A percentile compares a stretch with the other conserved stretches of the same genome.
These are phyloP conservation scores for Globisporangium paddicum DNA, from an alignment of 352 stramenopile species.

Conservation along the genomic window DNA sequence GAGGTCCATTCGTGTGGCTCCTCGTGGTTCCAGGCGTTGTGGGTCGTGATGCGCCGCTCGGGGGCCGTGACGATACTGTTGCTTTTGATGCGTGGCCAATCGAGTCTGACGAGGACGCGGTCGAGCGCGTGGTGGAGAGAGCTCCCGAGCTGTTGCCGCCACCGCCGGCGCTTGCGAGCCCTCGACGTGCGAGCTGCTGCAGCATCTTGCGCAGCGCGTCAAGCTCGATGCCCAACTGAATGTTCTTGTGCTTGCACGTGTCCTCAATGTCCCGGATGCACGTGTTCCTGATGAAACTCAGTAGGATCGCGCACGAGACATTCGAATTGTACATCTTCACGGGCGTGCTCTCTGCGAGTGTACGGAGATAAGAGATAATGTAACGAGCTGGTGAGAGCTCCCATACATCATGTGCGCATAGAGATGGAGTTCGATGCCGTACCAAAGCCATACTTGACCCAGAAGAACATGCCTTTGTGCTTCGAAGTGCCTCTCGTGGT, in stretches of 20 bases:
- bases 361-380: background rate
- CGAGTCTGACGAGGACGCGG: slow-evolving; percentile 6
- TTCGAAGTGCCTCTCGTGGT: background rate
- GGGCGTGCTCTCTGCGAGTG: slow-evolving; percentile 34
- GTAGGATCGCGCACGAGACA: slow-evolving; percentile 60
- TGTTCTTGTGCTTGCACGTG: slow-evolving; percentile 67
- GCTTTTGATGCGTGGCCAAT: background rate
- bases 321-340: slow-evolving; percentile 78
- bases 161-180: slow-evolving; percentile 6
- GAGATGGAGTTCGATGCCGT: slow-evolving; percentile 3
- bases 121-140: slow-evolving; percentile 10
- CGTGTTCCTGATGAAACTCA: slow-evolving; percentile 63
- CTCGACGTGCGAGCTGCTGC: slow-evolving; percentile 11
- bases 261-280: slow-evolving; percentile 68
- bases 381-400: background rate
- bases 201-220: slow-evolving; percentile 45
- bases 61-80: slow-evolving; percentile 10
- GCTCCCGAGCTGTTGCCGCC: slow-evolving; percentile 1
- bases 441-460: slow-evolving; percentile 84
- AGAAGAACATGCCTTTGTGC: slow-evolving; percentile 51
- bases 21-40: slow-evolving; percentile 12
- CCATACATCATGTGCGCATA: background rate
- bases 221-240: slow-evolving; percentile 72
- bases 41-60: slow-evolving; percentile 13
- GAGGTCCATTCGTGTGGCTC: background rate